These are phyloP conservation scores for Wickerhamiella vanderwaltii DNA, from an alignment of 805 yeast genomes.

Conservation along the genomic window DNA sequence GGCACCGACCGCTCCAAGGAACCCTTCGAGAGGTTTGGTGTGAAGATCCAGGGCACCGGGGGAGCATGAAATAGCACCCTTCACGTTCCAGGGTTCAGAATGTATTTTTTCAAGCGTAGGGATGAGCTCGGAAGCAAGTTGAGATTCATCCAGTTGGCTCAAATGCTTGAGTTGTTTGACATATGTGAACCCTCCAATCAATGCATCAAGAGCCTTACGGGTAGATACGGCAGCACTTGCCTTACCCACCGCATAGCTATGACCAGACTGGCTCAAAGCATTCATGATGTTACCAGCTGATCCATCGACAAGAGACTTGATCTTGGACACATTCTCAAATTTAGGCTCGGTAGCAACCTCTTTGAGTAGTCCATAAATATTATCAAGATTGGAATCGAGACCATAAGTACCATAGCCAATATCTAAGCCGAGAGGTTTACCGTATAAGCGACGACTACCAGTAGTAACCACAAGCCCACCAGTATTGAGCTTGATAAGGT, in stretches of 20 bases:
- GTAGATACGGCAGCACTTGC: constrained; percentile 54
- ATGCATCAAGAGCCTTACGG: constrained; percentile 48
- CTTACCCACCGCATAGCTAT: constrained; percentile 59
- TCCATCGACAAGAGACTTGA: constrained; percentile 59
- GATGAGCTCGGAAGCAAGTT: constrained; percentile 41
- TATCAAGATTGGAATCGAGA: constrained; percentile 47
- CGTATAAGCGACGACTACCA: constrained; percentile 13
- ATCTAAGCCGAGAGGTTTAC: constrained; percentile 15
- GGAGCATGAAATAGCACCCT: constrained; percentile 23
- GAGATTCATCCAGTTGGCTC: constrained; percentile 39
- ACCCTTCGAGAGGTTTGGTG: constrained; percentile 8
- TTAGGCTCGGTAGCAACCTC: constrained; percentile 61
- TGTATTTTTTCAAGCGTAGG: constrained; percentile 40
- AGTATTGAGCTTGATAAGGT: constrained; percentile 65
- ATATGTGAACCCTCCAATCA: constrained; percentile 64
- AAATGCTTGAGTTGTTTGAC: constrained; percentile 55
- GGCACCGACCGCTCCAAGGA: constrained; percentile 12
- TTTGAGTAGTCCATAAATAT: constrained; percentile 53
- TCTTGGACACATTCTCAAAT: constrained; percentile 52
- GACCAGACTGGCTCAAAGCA: constrained; percentile 77
- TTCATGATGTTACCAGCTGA: constrained; percentile 68
- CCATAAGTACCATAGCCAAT: constrained; percentile 17
- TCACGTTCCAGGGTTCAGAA: constrained; percentile 16
- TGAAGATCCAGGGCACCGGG: constrained; percentile 17
- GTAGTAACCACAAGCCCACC: constrained; percentile 67